Evolutionary conservation across 345 rosid species (phyloP).

Genomic region (Linum usitatissimum): DNA sequence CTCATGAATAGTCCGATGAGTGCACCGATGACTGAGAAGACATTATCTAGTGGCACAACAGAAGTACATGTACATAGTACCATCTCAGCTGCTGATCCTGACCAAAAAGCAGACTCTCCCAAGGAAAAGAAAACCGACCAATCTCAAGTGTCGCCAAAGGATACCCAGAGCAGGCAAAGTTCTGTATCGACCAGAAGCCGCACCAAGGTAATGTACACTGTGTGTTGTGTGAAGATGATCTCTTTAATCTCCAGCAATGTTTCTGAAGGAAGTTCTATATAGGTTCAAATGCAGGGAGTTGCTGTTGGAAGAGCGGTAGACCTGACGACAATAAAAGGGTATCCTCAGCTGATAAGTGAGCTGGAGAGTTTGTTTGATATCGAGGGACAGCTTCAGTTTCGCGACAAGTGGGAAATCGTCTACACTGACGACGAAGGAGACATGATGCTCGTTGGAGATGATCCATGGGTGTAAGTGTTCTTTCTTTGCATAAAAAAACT

Average conservation of each 20-base stretch:
- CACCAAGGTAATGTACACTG: conserved; percentile 15
- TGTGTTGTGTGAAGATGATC: neutral
- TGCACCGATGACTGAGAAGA: conserved; percentile 7
- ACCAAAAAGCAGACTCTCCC: conserved; percentile 37
- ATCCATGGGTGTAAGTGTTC: conserved; percentile 26
- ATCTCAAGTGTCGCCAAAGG: conserved; percentile 39
- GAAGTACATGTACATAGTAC: conserved; percentile 25
- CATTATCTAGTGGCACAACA: conserved; percentile 2
- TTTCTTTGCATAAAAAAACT: neutral
- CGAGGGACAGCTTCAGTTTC: conserved; percentile 18
- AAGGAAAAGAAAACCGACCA: conserved; percentile 49
- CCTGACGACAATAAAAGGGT: conserved; percentile 20
- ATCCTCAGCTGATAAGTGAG: conserved; percentile 20
- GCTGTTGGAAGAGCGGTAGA: conserved; percentile 28
- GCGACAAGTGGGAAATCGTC: conserved; percentile 25
- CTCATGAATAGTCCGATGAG: conserved; percentile 11
- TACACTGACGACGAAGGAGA: conserved; percentile 29
- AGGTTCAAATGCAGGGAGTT: conserved; percentile 28
- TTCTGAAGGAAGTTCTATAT: conserved; percentile 4
- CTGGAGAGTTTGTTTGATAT: conserved; percentile 23
- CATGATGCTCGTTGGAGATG: conserved; percentile 30
- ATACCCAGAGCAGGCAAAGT: conserved; percentile 45
- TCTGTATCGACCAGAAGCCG: conserved; percentile 18
- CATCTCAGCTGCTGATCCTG: conserved; percentile 32
- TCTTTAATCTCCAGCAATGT: neutral